Evolutionary conservation across 2,329 filamentous ascomycete genomes (phyloP).

Genomic region (Helotiales sp.): DNA sequence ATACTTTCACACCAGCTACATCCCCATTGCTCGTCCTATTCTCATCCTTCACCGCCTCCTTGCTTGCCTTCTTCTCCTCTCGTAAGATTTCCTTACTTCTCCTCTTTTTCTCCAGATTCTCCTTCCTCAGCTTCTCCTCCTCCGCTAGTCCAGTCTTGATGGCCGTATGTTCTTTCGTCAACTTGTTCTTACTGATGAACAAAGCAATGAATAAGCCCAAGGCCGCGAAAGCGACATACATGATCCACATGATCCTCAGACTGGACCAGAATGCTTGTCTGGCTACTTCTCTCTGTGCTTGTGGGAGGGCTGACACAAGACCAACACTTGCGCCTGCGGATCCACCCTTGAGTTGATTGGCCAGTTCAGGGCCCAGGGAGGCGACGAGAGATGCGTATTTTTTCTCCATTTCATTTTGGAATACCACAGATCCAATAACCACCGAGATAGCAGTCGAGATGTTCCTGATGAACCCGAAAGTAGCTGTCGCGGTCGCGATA

Average conservation of each 20-base stretch:
- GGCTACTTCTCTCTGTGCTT: slow-evolving; percentile 24
- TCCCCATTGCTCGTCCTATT: not conserved
- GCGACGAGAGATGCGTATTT: slow-evolving; percentile 18
- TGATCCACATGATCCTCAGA: slow-evolving; percentile 34
- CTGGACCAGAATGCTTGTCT: slow-evolving; percentile 25
- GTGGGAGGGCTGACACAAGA: slow-evolving; percentile 26
- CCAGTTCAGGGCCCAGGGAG: slow-evolving; percentile 25
- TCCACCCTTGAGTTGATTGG: slow-evolving; percentile 26
- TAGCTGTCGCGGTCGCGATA: slow-evolving; percentile 67
- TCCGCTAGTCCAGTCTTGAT: slow-evolving; percentile 47
- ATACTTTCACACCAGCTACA: slow-evolving; percentile 1
- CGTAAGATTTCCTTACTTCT: slow-evolving; percentile 3
- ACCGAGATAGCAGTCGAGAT: slow-evolving; percentile 47
- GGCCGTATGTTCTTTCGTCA: slow-evolving; percentile 51
- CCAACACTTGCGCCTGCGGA: slow-evolving; percentile 32
- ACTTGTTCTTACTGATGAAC: slow-evolving; percentile 44
- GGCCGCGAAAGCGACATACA: slow-evolving; percentile 31
- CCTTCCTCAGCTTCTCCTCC: slow-evolving; percentile 27
- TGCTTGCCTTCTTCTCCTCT: slow-evolving; percentile 13
- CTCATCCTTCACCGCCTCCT: not conserved
- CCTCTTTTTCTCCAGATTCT: slow-evolving; percentile 18
- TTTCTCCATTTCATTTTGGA: slow-evolving; percentile 46
- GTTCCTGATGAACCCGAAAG: slow-evolving; percentile 60
- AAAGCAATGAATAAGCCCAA: slow-evolving; percentile 41
- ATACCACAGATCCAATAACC: slow-evolving; percentile 50